Base-by-base conservation (phyloP, 768 basidiomycete genomes). In the Pleurotus citrinopileatus region DNA sequence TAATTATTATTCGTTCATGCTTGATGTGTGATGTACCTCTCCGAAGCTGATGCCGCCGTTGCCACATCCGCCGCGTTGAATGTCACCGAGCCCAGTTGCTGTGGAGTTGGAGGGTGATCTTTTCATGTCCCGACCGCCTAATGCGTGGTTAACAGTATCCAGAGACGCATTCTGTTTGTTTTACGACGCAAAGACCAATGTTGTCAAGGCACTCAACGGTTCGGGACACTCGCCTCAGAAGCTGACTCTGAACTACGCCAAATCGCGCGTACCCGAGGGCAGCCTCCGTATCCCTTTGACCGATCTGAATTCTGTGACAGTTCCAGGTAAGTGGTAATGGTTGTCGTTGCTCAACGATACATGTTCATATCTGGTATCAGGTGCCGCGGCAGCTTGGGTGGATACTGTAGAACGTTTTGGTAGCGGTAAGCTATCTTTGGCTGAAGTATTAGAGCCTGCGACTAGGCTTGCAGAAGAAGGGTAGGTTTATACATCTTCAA, bases 311-410 rank as follows among this genome's bases (percentile, higher is more conserved):
- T 78, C 88, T n/a, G 91, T 94, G n/a, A 92, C 91, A 3, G 91
- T 93, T 10, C 91, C 91, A 61, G 89, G 89, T 81, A 29, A 47
- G 67, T 32, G n/a, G n/a, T n/a, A n/a, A n/a, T 32, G 29, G 53
- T 57, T 12, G 15, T 15, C n/a, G 9, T 25, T 42, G 19, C 9
- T 20, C 10, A 20, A 42, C 10, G 3, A 4, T 27, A 3, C 55
- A 20, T 50, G 8, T 61, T 53, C 8, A 23, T 7, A 28, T 17
- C 57, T 34, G 32, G 13, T 54, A 55, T 10, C 64, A 81, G 94
- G 96, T 47, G 89, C 91, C n/a, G 91, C 95, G 2, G 91, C 94
- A 28, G 94, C 94, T 13, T 98, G 96, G 95, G 75, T 91, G 15
- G 97, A 98, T 67, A 90, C 94, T 0, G 77, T 98, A 28, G 81